phyloP scores from a whole-genome alignment of 108 stramenopile genomes.

The Cyclotella kingstonii region DNA sequence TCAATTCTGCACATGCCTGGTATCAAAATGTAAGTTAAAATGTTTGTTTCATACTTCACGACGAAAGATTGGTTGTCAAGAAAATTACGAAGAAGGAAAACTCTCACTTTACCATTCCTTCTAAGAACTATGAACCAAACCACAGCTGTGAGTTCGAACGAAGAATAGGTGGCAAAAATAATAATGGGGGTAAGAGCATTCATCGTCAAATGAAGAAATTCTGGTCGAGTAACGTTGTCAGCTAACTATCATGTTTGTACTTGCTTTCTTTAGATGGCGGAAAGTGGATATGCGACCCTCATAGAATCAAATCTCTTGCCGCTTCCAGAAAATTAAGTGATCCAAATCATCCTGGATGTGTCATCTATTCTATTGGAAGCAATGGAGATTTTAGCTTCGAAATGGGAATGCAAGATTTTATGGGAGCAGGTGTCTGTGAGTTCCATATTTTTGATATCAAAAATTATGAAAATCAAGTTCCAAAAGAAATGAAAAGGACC shows the following conservation, averaged over 20 bases:
- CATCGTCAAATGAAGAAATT: not conserved
- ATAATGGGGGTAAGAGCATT: slow-evolving; percentile 27
- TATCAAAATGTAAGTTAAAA: slow-evolving; percentile 12
- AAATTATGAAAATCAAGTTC: slow-evolving; percentile 28
- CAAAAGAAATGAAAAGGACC: slow-evolving; percentile 28
- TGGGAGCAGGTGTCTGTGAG: slow-evolving; percentile 48
- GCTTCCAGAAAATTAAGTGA: slow-evolving; percentile 15
- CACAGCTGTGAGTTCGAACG: slow-evolving; percentile 56
- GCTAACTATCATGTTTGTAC: not conserved
- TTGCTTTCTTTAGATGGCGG: slow-evolving; percentile 48
- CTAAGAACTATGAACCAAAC: slow-evolving; percentile 58
- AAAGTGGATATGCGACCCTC: slow-evolving; percentile 70
- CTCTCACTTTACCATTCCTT: not conserved
- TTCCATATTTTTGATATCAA: slow-evolving; percentile 64
- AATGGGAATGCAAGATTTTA: slow-evolving; percentile 35
- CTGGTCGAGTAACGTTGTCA: not conserved
- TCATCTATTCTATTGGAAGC: slow-evolving; percentile 58
- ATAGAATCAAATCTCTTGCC: slow-evolving; percentile 36
- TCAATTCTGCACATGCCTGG: slow-evolving; percentile 11
- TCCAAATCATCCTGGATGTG: slow-evolving; percentile 34
- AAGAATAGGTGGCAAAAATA: slow-evolving; percentile 36
- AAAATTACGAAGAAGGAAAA: not conserved
- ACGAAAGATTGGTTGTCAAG: not conserved
- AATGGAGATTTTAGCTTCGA: slow-evolving; percentile 43
- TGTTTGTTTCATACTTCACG: too few relatives aligned